These are phyloP conservation scores for Delonix regia DNA, from an alignment of 306 rosid species.

Conservation along the genomic window DNA sequence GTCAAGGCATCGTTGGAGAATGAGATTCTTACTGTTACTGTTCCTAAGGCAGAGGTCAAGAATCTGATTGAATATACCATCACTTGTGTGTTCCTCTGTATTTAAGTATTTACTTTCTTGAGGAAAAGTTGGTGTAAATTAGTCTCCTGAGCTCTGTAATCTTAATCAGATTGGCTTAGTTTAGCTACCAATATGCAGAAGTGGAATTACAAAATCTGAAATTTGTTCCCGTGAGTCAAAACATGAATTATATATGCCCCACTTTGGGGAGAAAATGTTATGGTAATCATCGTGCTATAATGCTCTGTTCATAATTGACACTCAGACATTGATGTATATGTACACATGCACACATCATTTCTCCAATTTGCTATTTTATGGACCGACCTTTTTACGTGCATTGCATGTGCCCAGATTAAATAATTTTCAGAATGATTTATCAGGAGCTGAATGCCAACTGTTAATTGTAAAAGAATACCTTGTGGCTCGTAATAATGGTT, in stretches of 20 bases:
- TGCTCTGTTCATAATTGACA: conserved; percentile 35
- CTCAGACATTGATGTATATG: conserved; percentile 15
- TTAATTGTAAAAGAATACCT: neutral
- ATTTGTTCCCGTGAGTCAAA: conserved; percentile 24
- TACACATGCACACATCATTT: too few species aligned
- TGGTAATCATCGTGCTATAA: conserved; percentile 29
- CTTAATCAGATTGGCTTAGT: too few species aligned
- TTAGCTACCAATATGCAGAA: neutral
- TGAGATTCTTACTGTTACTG: too few species aligned
- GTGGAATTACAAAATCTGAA: neutral
- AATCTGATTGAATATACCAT: too few species aligned
- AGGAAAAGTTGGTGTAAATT: too few species aligned
- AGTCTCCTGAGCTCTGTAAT: too few species aligned
- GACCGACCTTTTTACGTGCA: neutral
- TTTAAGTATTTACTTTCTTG: too few species aligned
- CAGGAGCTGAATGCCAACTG: neutral
- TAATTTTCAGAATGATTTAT: neutral
- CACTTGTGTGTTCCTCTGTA: too few species aligned
- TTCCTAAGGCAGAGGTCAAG: too few species aligned
- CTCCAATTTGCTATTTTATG: neutral
- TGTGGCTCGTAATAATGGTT: neutral
- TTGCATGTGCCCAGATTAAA: conserved; percentile 17
- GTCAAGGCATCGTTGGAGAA: too few species aligned
- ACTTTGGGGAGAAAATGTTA: conserved; percentile 19
- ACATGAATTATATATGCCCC: conserved; percentile 22